A percentile compares a stretch with the other conserved stretches of the same genome.
These are phyloP conservation scores for Colletotrichum lentis DNA, from an alignment of 2,329 filamentous ascomycete species.

Conservation along the genomic window DNA sequence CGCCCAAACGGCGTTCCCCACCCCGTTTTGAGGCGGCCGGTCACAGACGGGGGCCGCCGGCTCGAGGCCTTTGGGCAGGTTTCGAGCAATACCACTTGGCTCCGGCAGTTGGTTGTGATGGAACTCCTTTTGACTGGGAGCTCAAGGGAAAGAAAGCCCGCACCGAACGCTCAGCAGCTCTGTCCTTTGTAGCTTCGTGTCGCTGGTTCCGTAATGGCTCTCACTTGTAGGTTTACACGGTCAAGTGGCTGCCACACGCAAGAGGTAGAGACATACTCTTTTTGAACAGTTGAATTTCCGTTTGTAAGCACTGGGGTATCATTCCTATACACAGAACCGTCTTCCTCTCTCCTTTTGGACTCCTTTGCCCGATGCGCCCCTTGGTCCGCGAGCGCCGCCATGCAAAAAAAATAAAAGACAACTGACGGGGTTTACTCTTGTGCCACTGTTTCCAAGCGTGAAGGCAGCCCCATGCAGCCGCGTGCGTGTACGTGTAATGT, in stretches of 20 bases:
- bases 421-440: neutral
- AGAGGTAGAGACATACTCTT: neutral
- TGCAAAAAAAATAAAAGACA: neutral
- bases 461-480: neutral
- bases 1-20: constrained; percentile 1
- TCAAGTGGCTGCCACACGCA: too few relatives aligned
- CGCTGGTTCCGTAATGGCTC: too few relatives aligned
- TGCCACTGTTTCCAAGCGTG: constrained; percentile 26
- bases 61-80: too few relatives aligned
- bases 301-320: constrained; percentile 34
- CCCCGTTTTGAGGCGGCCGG: constrained; percentile 16
- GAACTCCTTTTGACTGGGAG: neutral
- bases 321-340: constrained; percentile 34
- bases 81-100: too few relatives aligned
- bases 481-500: constrained; percentile 6
- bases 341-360: neutral
- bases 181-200: too few relatives aligned
- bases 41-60: neutral
- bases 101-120: neutral
- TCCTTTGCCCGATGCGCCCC: constrained; percentile 24
- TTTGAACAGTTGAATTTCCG: constrained; percentile 12
- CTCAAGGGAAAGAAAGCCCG: neutral
- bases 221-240: too few relatives aligned
- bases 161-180: too few relatives aligned
- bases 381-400: constrained; percentile 23